Evolutionary conservation across 192 early-diverging fungal species (phyloP).

Genomic region (Backusella tarrabulga): DNA sequence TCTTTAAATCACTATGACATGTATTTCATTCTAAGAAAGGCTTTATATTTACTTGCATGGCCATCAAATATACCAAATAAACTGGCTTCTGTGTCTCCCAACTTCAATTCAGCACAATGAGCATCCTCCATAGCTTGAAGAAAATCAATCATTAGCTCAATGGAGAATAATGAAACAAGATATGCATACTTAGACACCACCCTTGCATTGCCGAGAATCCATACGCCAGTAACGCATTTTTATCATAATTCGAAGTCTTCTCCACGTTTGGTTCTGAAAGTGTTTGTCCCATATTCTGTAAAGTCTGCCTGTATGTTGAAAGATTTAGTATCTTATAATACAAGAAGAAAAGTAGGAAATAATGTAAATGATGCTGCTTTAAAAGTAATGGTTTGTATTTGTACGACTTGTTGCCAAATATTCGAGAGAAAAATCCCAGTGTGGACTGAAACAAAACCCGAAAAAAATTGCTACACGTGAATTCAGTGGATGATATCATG

Average conservation of each 20-base stretch:
- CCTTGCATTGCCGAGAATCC: slow-evolving; percentile 96
- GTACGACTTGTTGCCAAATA: not conserved
- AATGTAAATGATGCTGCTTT: not conserved
- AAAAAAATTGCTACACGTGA: not conserved
- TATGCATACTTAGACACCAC: slow-evolving; percentile 81
- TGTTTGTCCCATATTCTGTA: slow-evolving; percentile 85
- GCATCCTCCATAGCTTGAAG: slow-evolving; percentile 93
- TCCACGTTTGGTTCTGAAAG: slow-evolving; percentile 91
- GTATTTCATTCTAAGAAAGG: not conserved
- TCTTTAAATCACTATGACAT: not conserved
- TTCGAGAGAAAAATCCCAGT: not conserved
- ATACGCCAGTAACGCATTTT: slow-evolving; percentile 77
- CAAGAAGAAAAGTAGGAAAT: not conserved
- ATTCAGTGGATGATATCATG: not conserved
- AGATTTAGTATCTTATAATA: not conserved
- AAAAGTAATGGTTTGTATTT: not conserved
- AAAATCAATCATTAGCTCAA: not conserved
- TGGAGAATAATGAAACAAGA: not conserved
- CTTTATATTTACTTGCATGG: slow-evolving; percentile 73
- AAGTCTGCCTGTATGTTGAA: not conserved
- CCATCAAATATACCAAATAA: slow-evolving; percentile 99
- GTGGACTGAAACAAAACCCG: not conserved
- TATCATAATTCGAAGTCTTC: slow-evolving; percentile 75
- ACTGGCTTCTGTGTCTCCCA: slow-evolving; percentile 63
- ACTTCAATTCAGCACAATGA: slow-evolving; percentile 81